Conservation (phyloP, 371 early-diverging fungal species). For the Mortierella sp. region DNA sequence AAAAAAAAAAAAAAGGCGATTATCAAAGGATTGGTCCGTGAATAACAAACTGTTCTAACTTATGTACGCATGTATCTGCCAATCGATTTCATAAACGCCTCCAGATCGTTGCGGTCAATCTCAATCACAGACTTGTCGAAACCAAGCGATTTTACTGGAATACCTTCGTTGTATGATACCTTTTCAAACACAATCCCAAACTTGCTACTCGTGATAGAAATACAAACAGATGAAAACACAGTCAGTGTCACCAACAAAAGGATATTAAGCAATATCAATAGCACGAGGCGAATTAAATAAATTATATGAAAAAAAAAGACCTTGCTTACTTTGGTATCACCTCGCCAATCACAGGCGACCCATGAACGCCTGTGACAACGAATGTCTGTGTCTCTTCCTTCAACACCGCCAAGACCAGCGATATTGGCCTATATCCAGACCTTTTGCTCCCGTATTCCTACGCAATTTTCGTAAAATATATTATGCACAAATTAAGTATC, state of each 20-base stretch:
- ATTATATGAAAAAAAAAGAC: not conserved
- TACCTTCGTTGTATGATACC: slow-evolving; percentile 46
- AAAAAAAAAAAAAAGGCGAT: slow-evolving; percentile 1
- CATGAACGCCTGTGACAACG: slow-evolving; percentile 77
- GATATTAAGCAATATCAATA: not conserved
- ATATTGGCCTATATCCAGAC: slow-evolving; percentile 56
- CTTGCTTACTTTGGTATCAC: slow-evolving; percentile 74
- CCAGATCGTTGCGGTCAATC: slow-evolving; percentile 50
- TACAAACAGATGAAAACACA: not conserved
- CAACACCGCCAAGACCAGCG: slow-evolving; percentile 76
- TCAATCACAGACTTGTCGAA: slow-evolving; percentile 48
- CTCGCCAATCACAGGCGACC: slow-evolving; percentile 71
- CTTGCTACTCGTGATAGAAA: slow-evolving; percentile 31
- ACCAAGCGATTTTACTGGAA: slow-evolving; percentile 37
- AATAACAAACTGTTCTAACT: not conserved
- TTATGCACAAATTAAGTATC: not conserved
- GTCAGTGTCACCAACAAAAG: no score
- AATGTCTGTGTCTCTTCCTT: slow-evolving; percentile 71
- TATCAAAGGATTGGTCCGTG: slow-evolving; percentile 1
- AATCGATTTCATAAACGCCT: slow-evolving; percentile 43
- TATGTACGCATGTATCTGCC: slow-evolving; percentile 40
- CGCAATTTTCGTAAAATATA: no score
- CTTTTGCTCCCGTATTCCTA: slow-evolving; percentile 64
- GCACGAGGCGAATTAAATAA: not conserved
- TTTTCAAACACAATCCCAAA: slow-evolving; percentile 51